phyloP scores from a whole-genome alignment of 2,329 filamentous ascomycete genomes.

The Furcasterigmium sp. region DNA sequence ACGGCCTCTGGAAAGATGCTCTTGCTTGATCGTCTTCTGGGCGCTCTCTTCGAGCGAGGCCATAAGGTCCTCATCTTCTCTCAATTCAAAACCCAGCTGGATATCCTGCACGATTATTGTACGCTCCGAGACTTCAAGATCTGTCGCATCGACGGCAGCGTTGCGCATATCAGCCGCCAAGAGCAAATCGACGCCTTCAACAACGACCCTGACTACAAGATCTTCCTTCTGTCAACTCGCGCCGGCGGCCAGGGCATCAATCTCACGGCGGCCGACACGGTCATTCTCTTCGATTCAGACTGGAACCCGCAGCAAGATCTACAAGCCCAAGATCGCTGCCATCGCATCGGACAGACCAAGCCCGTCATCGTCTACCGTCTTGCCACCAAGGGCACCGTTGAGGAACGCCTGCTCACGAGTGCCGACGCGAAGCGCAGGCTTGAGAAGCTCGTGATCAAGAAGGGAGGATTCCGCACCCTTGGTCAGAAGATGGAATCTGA shows the following conservation, averaged over 20 bases:
- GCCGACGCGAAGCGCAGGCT: slow-evolving; percentile 88
- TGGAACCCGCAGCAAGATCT: slow-evolving; percentile 98
- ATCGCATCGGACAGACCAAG: slow-evolving; percentile 87
- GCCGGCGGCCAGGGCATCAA: slow-evolving; percentile 96
- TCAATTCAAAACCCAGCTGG: slow-evolving; percentile 91
- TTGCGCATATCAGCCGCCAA: slow-evolving; percentile 67
- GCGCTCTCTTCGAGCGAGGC: slow-evolving; percentile 62
- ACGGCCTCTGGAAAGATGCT: slow-evolving; percentile 94
- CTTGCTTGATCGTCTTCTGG: slow-evolving; percentile 80
- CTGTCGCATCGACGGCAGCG: slow-evolving; percentile 86
- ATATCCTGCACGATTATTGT: slow-evolving; percentile 86
- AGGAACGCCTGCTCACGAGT: slow-evolving; percentile 78
- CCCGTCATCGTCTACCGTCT: slow-evolving; percentile 93
- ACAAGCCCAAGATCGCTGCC: slow-evolving; percentile 91
- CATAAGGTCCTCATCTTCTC: slow-evolving; percentile 97
- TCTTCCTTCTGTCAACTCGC: slow-evolving; percentile 86
- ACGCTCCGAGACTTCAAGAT: slow-evolving; percentile 74
- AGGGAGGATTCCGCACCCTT: slow-evolving; percentile 75
- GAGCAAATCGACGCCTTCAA: slow-evolving; percentile 73
- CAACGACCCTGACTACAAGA: slow-evolving; percentile 54
- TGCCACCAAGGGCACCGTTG: slow-evolving; percentile 87
- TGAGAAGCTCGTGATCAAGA: slow-evolving; percentile 93
- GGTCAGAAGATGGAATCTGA: slow-evolving; percentile 51
- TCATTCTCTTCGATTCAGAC: slow-evolving; percentile 82
- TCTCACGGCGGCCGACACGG: slow-evolving; percentile 83